A percentile compares a stretch with the other conserved stretches of the same genome.
Evolutionary conservation across 2,329 filamentous ascomycete genomes (phyloP).

Genomic region (Scedosporium aurantiacum): DNA sequence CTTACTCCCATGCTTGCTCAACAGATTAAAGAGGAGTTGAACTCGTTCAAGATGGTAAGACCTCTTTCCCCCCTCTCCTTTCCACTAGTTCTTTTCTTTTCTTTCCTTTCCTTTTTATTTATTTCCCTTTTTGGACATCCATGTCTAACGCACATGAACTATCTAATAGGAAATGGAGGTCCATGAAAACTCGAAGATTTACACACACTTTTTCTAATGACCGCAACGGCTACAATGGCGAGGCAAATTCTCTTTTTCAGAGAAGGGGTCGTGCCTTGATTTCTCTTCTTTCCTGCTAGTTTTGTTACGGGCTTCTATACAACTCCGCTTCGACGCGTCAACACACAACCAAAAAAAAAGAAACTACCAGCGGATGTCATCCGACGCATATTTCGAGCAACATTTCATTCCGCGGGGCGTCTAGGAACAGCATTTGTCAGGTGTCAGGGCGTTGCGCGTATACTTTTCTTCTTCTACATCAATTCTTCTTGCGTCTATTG

Average conservation of each 20-base stretch:
- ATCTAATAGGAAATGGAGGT: conserved; percentile 88
- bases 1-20: conserved; percentile 94
- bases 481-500: conserved; percentile 6
- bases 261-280: not conserved
- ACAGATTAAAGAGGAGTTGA: conserved; percentile 98
- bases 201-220: conserved; percentile 98
- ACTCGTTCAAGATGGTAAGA: conserved; percentile 86
- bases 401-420: not conserved
- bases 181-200: conserved; percentile 96
- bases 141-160: conserved; percentile 24
- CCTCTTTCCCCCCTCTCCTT: not conserved
- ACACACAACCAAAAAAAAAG: not conserved
- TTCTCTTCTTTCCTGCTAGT: conserved; percentile 11
- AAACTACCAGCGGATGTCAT: not conserved
- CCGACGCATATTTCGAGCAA: not conserved
- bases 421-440: not conserved
- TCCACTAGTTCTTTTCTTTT: too few species aligned
- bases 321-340: not conserved
- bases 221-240: conserved; percentile 16
- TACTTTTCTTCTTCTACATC: conserved; percentile 6
- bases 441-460: not conserved
- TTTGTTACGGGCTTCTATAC: conserved; percentile 13
- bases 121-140: conserved; percentile 8
- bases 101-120: too few species aligned
- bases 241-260: conserved; percentile 10